Evolutionary conservation across 1,284 basidiomycete species (phyloP).

Genomic region (Apiotrichum gracile): DNA sequence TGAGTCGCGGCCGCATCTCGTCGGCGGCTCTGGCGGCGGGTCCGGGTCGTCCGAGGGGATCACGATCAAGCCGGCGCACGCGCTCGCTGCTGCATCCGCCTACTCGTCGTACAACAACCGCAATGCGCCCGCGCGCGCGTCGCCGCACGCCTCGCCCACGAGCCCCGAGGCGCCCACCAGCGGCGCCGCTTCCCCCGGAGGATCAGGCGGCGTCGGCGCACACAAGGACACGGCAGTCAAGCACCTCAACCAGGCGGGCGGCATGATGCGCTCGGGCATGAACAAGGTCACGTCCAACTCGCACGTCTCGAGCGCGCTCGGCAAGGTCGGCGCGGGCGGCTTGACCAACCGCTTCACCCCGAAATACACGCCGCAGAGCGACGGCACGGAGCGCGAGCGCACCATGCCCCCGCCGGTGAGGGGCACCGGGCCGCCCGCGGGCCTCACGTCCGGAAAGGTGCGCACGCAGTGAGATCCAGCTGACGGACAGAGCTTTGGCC

Average conservation of each 20-base stretch:
- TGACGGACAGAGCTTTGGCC: constrained; percentile 26
- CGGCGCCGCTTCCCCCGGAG: no score
- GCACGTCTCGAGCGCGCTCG: constrained; percentile 15
- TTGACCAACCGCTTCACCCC: constrained; percentile 4
- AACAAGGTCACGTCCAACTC: constrained; percentile 18
- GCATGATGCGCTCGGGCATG: constrained; percentile 23
- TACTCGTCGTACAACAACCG: neutral
- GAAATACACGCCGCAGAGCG: neutral
- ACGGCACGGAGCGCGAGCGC: neutral
- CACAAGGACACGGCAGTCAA: neutral
- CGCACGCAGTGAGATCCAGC: neutral
- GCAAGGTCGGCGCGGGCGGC: constrained; percentile 17
- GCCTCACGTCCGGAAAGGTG: neutral
- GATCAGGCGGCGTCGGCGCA: no score
- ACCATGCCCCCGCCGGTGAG: neutral
- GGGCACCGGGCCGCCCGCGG: neutral
- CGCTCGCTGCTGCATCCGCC: neutral
- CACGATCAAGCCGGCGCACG: neutral
- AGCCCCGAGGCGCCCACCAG: no score
- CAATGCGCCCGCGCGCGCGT: neutral
- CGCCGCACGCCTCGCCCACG: neutral
- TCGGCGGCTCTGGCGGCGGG: constrained; percentile 1
- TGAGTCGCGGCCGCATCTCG: constrained; percentile 36
- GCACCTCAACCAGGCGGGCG: neutral
- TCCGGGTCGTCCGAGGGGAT: neutral